phyloP scores from a whole-genome alignment of 805 yeast genomes.

The Candida ascalaphidarum region DNA sequence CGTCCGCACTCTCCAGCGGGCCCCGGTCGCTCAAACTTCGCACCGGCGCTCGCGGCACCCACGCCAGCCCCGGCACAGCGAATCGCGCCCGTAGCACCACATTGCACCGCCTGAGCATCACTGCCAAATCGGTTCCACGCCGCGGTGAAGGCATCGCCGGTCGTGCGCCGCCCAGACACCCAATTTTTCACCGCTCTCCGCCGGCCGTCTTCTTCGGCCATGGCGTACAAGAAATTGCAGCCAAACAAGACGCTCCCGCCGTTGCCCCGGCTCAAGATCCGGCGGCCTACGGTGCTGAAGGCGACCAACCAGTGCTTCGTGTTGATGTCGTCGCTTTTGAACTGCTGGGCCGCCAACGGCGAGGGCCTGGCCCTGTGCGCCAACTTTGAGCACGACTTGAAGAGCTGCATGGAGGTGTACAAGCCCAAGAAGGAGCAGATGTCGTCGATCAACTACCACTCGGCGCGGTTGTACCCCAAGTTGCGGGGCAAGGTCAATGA shows the following conservation, averaged over 20 bases:
- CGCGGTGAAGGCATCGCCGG: no score
- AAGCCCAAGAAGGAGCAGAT: slow-evolving; percentile 31
- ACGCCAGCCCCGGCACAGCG: no score
- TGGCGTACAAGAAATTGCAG: slow-evolving; percentile 37
- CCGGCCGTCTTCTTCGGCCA: no score
- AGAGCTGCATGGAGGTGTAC: slow-evolving; percentile 57
- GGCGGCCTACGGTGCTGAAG: slow-evolving; percentile 51
- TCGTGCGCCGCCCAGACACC: no score
- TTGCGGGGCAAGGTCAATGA: slow-evolving; percentile 38
- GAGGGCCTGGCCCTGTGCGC: slow-evolving; percentile 68
- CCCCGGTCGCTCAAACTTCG: no score
- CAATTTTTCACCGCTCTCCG: no score
- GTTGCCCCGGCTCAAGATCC: slow-evolving; percentile 63
- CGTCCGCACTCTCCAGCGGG: no score
- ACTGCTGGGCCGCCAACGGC: slow-evolving; percentile 96
- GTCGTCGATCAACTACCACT: slow-evolving; percentile 47
- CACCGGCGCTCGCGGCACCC: no score
- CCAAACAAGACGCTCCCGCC: slow-evolving; percentile 49
- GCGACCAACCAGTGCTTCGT: slow-evolving; percentile 68
- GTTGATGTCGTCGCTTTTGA: slow-evolving; percentile 73
- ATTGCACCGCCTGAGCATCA: no score
- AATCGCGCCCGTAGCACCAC: no score
- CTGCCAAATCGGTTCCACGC: no score
- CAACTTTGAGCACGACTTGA: slow-evolving; percentile 58
- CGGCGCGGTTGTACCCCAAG: slow-evolving; percentile 47